phyloP scores from a whole-genome alignment of 2,329 filamentous ascomycete genomes.

The Parastagonospora nodorum region DNA sequence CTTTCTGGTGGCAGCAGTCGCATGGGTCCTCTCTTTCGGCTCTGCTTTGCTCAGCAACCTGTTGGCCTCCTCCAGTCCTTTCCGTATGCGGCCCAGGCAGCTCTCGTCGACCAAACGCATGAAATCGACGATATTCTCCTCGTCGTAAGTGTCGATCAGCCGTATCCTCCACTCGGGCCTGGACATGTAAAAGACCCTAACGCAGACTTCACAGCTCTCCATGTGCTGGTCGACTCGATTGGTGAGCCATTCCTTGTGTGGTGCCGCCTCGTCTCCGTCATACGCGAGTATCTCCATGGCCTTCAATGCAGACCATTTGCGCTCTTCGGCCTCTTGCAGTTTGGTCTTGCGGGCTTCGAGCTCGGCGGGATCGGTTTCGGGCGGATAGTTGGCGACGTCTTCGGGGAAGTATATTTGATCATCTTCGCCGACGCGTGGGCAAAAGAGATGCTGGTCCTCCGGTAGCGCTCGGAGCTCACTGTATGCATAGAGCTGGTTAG shows the following conservation, averaged over 20 bases:
- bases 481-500: constrained; percentile 21
- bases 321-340: constrained; percentile 46
- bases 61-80: constrained; percentile 50
- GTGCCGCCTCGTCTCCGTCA: constrained; percentile 53
- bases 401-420: constrained; percentile 51
- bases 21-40: constrained; percentile 56
- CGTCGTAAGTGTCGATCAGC: constrained; percentile 51
- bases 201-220: constrained; percentile 55
- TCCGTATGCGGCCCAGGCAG: constrained; percentile 51
- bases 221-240: constrained; percentile 49
- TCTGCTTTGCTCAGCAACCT: constrained; percentile 51
- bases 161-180: constrained; percentile 47
- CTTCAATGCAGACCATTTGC: constrained; percentile 49
- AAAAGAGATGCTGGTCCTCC: constrained; percentile 54
- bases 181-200: constrained; percentile 54
- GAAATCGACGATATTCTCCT: constrained; percentile 52
- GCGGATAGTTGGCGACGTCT: constrained; percentile 43
- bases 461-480: constrained; percentile 47
- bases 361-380: constrained; percentile 35
- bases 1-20: constrained; percentile 61
- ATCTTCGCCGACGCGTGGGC: constrained; percentile 49
- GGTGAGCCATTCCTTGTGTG: constrained; percentile 49
- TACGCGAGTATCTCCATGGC: constrained; percentile 54
- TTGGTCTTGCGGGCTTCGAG: constrained; percentile 35
- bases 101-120: constrained; percentile 52